phyloP scores from a whole-genome alignment of 2,329 filamentous ascomycete species.

The Arthrinium puccinioides region DNA sequence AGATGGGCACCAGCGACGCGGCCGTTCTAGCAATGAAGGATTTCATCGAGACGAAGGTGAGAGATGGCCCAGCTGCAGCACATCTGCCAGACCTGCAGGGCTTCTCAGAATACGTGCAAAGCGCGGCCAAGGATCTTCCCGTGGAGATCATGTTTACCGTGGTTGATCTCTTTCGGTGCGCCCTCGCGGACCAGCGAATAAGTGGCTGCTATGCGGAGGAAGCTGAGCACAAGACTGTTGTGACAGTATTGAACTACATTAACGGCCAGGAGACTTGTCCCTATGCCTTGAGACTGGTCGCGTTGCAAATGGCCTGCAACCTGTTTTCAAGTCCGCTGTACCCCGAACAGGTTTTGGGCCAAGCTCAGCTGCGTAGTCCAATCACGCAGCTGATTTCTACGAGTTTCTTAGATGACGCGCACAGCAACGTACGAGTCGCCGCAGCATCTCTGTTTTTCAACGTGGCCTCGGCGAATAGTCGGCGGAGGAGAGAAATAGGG shows the following conservation, averaged over 20 bases:
- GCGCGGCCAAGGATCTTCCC: conserved; percentile 48
- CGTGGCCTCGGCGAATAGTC: conserved; percentile 63
- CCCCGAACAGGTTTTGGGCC: conserved; percentile 51
- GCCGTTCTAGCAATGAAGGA: conserved; percentile 57
- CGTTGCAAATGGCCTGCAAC: conserved; percentile 78
- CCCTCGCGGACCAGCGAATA: conserved; percentile 69
- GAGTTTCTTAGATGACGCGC: conserved; percentile 69
- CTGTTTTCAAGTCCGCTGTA: conserved; percentile 73
- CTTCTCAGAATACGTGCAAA: conserved; percentile 55
- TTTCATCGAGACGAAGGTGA: conserved; percentile 61
- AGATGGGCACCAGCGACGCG: conserved; percentile 63
- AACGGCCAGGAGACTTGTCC: conserved; percentile 53
- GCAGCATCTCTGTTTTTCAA: conserved; percentile 83
- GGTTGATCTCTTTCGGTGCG: conserved; percentile 76
- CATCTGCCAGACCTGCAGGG: conserved; percentile 62
- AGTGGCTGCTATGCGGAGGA: conserved; percentile 82
- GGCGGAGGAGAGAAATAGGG: conserved; percentile 49
- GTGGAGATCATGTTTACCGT: conserved; percentile 67
- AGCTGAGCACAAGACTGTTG: conserved; percentile 52
- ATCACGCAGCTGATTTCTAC: conserved; percentile 66
- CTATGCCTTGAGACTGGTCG: conserved; percentile 77
- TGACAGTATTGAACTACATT: conserved; percentile 53
- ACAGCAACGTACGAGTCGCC: conserved; percentile 70
- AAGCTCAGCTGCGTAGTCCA: conserved; percentile 42
- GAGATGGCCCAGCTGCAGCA: conserved; percentile 54